A percentile compares a stretch with the other conserved stretches of the same genome.
Evolutionary conservation across 2,329 filamentous ascomycete genomes (phyloP).

Genomic region (Talaromyces islandicus): DNA sequence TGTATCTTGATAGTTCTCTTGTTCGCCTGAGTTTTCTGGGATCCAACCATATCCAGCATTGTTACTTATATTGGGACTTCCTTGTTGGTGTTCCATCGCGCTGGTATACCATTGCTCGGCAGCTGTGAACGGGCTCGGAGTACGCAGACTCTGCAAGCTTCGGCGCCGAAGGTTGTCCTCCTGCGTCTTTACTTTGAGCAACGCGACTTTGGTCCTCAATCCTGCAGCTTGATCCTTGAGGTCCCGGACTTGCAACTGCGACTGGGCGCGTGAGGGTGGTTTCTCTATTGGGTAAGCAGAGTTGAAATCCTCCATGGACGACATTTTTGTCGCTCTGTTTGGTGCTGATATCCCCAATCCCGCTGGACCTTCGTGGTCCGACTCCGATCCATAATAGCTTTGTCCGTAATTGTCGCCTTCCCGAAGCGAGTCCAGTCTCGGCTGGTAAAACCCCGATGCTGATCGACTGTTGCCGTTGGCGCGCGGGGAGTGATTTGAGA

Average conservation of each 20-base stretch:
- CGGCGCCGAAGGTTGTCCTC: constrained; percentile 72
- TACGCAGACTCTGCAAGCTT: constrained; percentile 69
- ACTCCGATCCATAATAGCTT: background rate
- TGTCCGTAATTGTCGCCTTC: constrained; percentile 42
- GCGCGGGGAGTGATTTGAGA: constrained; percentile 25
- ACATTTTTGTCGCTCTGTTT: constrained; percentile 18
- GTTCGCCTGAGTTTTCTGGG: constrained; percentile 22
- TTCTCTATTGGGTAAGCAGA: constrained; percentile 32
- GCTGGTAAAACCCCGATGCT: constrained; percentile 40
- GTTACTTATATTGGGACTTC: constrained; percentile 28
- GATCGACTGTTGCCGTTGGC: constrained; percentile 27
- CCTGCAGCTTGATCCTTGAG: constrained; percentile 81
- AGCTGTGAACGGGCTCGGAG: constrained; percentile 72
- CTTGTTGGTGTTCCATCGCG: constrained; percentile 29
- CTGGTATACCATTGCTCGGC: constrained; percentile 55
- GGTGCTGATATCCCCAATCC: constrained; percentile 23
- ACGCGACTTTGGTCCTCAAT: constrained; percentile 78
- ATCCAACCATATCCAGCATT: constrained; percentile 29
- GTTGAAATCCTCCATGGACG: constrained; percentile 26
- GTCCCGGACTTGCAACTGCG: constrained; percentile 65
- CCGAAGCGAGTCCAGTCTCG: constrained; percentile 47
- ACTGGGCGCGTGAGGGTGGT: constrained; percentile 59
- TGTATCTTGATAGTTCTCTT: background rate
- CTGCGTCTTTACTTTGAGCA: constrained; percentile 68
- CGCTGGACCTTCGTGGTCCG: background rate